Percentiles rank a stretch among this genome's conserved stretches.
These are phyloP conservation scores for Pythium apleroticum DNA, from an alignment of 352 stramenopile species.

Conservation along the genomic window DNA sequence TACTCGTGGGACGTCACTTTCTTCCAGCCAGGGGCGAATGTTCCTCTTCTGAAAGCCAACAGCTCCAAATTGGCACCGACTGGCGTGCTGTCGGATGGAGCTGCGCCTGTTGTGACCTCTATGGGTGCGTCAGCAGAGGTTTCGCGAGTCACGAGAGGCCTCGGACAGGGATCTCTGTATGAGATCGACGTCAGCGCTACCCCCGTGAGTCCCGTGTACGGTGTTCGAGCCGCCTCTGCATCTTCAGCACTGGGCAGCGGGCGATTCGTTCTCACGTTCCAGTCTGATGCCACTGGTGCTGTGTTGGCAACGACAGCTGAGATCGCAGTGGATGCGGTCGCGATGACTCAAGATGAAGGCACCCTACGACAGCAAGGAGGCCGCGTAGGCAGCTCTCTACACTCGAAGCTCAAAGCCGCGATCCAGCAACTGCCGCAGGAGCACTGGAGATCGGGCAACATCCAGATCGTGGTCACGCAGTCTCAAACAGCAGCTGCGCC, in stretches of 20 bases:
- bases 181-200: slow-evolving; percentile 27
- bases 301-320: slow-evolving; percentile 19
- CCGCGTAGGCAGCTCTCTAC: slow-evolving; percentile 31
- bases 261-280: slow-evolving; percentile 33
- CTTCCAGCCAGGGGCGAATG: slow-evolving; percentile 28
- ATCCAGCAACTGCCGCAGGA: slow-evolving; percentile 15
- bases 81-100: slow-evolving; percentile 17
- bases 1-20: slow-evolving; percentile 44
- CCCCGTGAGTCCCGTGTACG: slow-evolving; percentile 32
- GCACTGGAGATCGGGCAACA: not conserved
- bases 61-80: slow-evolving; percentile 13
- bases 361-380: slow-evolving; percentile 27
- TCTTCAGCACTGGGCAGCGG: slow-evolving; percentile 12
- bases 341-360: slow-evolving; percentile 33
- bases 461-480: slow-evolving; percentile 4
- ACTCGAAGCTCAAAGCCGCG: slow-evolving; percentile 23
- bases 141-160: slow-evolving; percentile 24
- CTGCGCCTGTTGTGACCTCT: not conserved
- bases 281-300: not conserved
- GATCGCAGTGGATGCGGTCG: slow-evolving; percentile 39
- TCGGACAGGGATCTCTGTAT: slow-evolving; percentile 31
- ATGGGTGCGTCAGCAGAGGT: slow-evolving; percentile 17
- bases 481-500: not conserved
- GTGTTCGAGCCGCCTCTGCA: slow-evolving; percentile 13
- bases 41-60: slow-evolving; percentile 31